These are phyloP conservation scores for Neurospora sp. DNA, from an alignment of 495 filamentous ascomycete genomes.

Conservation along the genomic window DNA sequence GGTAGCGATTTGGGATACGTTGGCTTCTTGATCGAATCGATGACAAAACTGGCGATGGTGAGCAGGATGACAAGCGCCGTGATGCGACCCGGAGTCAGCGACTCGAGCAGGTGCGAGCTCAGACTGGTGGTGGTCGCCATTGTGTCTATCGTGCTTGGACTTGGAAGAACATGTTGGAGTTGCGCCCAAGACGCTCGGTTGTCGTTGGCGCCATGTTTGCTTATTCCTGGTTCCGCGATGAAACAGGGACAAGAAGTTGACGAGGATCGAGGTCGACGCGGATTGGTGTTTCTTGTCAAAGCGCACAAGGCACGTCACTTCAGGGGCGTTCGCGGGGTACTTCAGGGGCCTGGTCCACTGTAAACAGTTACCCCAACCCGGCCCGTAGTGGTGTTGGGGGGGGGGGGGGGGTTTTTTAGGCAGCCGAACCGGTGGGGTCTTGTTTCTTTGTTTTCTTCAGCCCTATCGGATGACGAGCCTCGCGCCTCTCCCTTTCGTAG, in stretches of 20 bases:
- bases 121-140: slow-evolving; percentile 5
- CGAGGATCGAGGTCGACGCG: neutral
- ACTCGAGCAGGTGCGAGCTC: slow-evolving; percentile 18
- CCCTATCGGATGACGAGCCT: neutral
- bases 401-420: neutral
- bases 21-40: slow-evolving; percentile 25
- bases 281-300: neutral
- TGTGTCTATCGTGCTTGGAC: neutral
- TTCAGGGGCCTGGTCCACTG: neutral
- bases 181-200: neutral
- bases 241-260: neutral
- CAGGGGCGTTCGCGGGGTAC: too few relatives aligned
- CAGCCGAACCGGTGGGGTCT: neutral
- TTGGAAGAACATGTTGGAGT: neutral
- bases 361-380: neutral
- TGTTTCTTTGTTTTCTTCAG: neutral
- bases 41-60: slow-evolving; percentile 19
- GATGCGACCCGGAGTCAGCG: slow-evolving; percentile 15
- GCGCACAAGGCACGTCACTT: neutral
- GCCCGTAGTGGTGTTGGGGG: neutral
- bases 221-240: neutral
- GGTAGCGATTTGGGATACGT: slow-evolving; percentile 22
- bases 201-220: neutral
- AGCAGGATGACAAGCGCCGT: slow-evolving; percentile 10
- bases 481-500: neutral